A percentile compares a stretch with the other conserved stretches of the same genome.
Conservation (phyloP, 108 stramenopile genomes). For the Aurantiochytrium sp. region DNA sequence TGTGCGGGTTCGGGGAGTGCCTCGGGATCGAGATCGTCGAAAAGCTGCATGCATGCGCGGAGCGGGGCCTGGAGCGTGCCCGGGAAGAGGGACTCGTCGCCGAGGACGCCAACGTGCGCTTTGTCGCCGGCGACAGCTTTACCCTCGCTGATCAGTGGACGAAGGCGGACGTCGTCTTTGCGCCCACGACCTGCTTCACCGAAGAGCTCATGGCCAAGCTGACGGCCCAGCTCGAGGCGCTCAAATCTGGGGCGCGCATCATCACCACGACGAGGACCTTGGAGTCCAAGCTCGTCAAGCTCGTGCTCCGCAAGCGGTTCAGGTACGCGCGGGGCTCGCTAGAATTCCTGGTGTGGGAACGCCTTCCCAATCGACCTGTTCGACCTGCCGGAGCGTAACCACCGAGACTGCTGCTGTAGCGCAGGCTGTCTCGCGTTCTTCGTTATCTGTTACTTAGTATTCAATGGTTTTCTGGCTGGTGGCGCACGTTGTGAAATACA, state of each 20-base stretch:
- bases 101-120: neutral
- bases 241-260: neutral
- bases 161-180: neutral
- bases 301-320: neutral
- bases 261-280: neutral
- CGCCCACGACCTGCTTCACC: neutral
- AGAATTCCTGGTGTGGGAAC: neutral
- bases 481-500: constrained; percentile 21
- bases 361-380: neutral
- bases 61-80: neutral
- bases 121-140: neutral
- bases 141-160: neutral
- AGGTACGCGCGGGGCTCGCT: neutral
- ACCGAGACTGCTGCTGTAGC: neutral
- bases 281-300: neutral
- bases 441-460: neutral
- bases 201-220: neutral
- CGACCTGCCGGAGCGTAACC: neutral
- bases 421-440: neutral
- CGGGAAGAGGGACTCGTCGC: neutral
- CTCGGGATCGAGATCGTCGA: neutral
- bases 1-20: neutral
- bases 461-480: neutral
- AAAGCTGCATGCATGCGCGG: neutral
- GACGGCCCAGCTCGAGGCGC: neutral